Evolutionary conservation across 2,329 filamentous ascomycete genomes (phyloP), one percentile per base, ranked within the genome.

Genomic region (Fusarium mangiferae): DNA sequence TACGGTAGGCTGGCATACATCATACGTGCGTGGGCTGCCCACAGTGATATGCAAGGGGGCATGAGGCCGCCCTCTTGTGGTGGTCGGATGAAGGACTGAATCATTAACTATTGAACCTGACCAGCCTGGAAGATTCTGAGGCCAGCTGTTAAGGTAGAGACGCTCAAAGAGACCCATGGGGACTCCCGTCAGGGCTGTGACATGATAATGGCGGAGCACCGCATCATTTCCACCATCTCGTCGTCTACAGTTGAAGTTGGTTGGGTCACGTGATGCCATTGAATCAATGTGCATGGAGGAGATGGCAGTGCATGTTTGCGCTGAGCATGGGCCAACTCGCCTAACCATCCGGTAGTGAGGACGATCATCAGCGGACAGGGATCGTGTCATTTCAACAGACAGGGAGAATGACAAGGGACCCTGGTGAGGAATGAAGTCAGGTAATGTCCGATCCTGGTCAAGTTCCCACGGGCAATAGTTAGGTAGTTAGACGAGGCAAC

Each of bases 341-440:
- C 60, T 68, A 62, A 68, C 24, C 45, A 44, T 59, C 49, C 57
- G 70, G 64, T 59, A 72, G 73, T 74, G 62, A 62, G 52, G 73
- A 62, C 51, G 68, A 70, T 70, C 66, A 60, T 44, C 38, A 46
- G 30, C 30, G 14, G 44, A 60, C 57, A 70, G 41, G 65, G 62
- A 41, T 55, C 51, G 33, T 51, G 44, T 54, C 62, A 62, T 68
- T 74, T 58, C 55, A 63, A 42, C 18, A 17, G 33, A 18, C 55
- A 72, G 63, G 62, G 57, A 28, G 12, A 14, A 36, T 39, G n/a
- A 54, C 66, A 49, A 64, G 60, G 70, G 60, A 35, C 46, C 54
- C 55, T 54, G 24, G 52, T 52, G 46, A 26, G n/a, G 54, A 56
- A 63, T 42, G 65, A 54, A 58, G 62, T 36, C 45, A 49, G 28